Evolutionary conservation across 2,329 filamentous ascomycete genomes (phyloP), one percentile per base, ranked within the genome.

Genomic region (Verticillium albo-atrum): DNA sequence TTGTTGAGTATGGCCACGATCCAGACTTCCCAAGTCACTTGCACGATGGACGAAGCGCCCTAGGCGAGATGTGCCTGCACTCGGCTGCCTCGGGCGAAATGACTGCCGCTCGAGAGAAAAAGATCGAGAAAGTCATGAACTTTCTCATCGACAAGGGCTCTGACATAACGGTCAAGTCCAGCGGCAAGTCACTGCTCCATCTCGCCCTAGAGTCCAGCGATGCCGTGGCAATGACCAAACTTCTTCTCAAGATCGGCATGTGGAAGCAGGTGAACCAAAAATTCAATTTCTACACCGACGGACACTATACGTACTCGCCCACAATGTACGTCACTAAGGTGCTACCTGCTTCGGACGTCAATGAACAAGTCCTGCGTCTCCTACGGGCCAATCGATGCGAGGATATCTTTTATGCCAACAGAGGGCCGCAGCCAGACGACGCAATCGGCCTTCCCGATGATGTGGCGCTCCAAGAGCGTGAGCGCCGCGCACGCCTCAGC

Each of bases 191-290:
- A 0, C 71, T 83, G 7, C 72, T 89, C 10, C 73, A 86, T 14
- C 79, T 89, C 2, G 86, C 86, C 4, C 78, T 89, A 26, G 82
- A 88, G 58, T 80, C 83, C 0, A 64, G 72, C 7, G 81, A 86
- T 50, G 78, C 86, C 0, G 61, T 87, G 2, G 72, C 77, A 1
- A 83, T 84, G 6, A 83, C 83, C 0, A 80, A 80, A 50, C 79
- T 82, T 0, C 77, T 89, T 1, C 75, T 90, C 7, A 86, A 86
- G 65, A 83, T 82, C 1, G 85, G 82, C 51, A 79, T 89, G 73
- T 89, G 86, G 85, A 85, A 86, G 67, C 74, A 82, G 32, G 73
- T 89, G 66, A 89, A 89, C 71, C 80, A 84, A 61, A 74, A 82
- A 0, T 84, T 79, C 66, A 85, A 87, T 64, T 74, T 79, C 61